Conservation (phyloP, 345 rosid genomes). For the Turnera subulata region DNA sequence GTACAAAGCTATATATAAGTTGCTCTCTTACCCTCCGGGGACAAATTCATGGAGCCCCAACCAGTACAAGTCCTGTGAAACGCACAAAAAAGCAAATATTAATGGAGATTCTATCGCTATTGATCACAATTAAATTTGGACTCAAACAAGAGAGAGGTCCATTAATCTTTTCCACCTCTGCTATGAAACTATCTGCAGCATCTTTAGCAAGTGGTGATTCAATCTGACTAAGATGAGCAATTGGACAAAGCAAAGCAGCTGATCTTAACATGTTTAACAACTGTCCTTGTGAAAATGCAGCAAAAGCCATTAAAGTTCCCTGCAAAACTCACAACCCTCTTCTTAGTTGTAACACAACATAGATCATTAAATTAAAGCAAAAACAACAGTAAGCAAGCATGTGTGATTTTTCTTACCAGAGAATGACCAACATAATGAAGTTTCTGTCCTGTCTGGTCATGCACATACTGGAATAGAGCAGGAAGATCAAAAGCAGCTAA, state of each 20-base stretch:
- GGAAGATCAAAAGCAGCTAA: constrained; percentile 26
- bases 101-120: background rate
- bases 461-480: constrained; percentile 18
- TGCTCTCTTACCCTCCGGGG: constrained; percentile 32
- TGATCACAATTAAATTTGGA: background rate
- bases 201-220: constrained; percentile 14
- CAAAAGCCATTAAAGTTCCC: constrained; percentile 45
- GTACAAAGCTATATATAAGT: background rate
- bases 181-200: constrained; percentile 32
- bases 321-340: constrained; percentile 4
- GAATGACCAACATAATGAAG: constrained; percentile 33
- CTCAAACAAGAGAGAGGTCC: background rate
- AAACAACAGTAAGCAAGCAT: too few species aligned
- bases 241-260: constrained; percentile 41
- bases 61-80: constrained; percentile 37
- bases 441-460: constrained; percentile 26
- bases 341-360: too few species aligned
- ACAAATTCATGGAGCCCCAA: constrained; percentile 34
- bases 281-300: constrained; percentile 35
- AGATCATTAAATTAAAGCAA: too few species aligned
- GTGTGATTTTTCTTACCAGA: constrained; percentile 13
- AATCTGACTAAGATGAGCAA: constrained; percentile 36
- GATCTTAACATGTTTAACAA: constrained; percentile 29
- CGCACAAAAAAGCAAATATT: background rate
- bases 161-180: constrained; percentile 16